Conservation (phyloP, 306 rosid species). For the Fagus sylvatica region DNA sequence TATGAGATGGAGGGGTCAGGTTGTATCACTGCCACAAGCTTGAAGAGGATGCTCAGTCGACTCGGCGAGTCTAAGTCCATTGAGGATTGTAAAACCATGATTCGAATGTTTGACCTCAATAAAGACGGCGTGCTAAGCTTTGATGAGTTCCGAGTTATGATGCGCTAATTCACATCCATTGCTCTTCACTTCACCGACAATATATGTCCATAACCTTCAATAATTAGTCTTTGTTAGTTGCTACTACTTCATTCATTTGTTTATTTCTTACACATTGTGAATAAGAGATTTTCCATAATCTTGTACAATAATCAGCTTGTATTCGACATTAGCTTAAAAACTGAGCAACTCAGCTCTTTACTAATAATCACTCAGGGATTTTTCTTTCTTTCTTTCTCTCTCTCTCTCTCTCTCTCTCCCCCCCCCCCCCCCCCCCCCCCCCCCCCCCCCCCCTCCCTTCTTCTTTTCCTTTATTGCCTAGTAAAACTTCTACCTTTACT, state of each 20-base stretch:
- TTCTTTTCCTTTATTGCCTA: too few species aligned
- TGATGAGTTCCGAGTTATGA: conserved; percentile 35
- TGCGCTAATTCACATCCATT: conserved; percentile 24
- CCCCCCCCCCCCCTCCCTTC: too few species aligned
- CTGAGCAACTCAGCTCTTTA: too few species aligned
- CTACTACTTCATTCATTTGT: not conserved
- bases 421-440: too few species aligned
- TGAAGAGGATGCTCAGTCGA: conserved; percentile 31
- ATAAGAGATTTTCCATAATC: not conserved
- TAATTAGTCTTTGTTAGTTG: not conserved
- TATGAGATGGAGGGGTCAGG: conserved; percentile 33
- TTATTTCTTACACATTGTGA: too few species aligned
- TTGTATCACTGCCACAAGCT: conserved; percentile 34
- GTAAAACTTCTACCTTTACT: too few species aligned
- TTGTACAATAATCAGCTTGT: not conserved
- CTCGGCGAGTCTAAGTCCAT: conserved; percentile 31
- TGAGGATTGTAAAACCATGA: conserved; percentile 31
- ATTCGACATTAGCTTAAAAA: too few species aligned
- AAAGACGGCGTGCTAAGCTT: conserved; percentile 43
- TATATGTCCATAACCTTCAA: not conserved
- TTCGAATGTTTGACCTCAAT: conserved; percentile 31
- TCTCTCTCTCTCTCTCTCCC: too few species aligned
- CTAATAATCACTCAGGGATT: too few species aligned
- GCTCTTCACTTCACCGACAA: not conserved
- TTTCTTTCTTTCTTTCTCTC: too few species aligned